Conservation (phyloP, 371 early-diverging fungal genomes). For the Haplosporangium sp. region DNA sequence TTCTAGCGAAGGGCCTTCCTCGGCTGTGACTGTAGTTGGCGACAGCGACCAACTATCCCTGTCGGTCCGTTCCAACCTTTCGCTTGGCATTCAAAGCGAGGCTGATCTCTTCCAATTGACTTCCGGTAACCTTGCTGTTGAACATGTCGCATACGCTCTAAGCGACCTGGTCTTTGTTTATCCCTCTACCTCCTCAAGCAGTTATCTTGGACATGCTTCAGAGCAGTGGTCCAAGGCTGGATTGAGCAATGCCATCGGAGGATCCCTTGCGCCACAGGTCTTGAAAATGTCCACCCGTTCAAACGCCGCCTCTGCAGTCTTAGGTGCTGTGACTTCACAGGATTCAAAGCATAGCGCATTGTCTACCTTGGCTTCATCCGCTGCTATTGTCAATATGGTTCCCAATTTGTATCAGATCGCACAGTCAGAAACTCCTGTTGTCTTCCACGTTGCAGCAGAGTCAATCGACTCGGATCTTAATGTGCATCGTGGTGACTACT, state of each 20-base stretch:
- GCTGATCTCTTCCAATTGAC: slow-evolving; percentile 49
- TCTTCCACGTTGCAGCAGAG: slow-evolving; percentile 86
- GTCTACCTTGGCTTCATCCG: slow-evolving; percentile 78
- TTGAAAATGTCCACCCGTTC: slow-evolving; percentile 79
- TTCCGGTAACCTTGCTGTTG: slow-evolving; percentile 77
- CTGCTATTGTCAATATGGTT: slow-evolving; percentile 83
- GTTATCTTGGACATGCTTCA: slow-evolving; percentile 71
- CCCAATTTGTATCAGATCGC: slow-evolving; percentile 83
- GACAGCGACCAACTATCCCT: slow-evolving; percentile 54
- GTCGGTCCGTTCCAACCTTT: slow-evolving; percentile 50
- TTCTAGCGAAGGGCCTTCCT: slow-evolving; percentile 49
- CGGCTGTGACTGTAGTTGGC: slow-evolving; percentile 55
- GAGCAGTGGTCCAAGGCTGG: slow-evolving; percentile 70
- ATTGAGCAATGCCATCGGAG: slow-evolving; percentile 71
- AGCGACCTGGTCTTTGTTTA: slow-evolving; percentile 86
- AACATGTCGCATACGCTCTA: slow-evolving; percentile 81
- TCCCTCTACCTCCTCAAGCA: slow-evolving; percentile 67
- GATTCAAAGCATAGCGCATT: slow-evolving; percentile 55
- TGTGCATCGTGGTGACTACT: slow-evolving; percentile 68
- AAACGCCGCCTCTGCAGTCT: slow-evolving; percentile 86
- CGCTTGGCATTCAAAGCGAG: slow-evolving; percentile 41
- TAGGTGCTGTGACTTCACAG: slow-evolving; percentile 73
- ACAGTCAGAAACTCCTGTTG: slow-evolving; percentile 71
- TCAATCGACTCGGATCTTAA: slow-evolving; percentile 70
- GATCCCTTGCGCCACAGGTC: slow-evolving; percentile 69